Evolutionary conservation across 2,329 filamentous ascomycete species (phyloP).

Genomic region (Grosmannia huntii): DNA sequence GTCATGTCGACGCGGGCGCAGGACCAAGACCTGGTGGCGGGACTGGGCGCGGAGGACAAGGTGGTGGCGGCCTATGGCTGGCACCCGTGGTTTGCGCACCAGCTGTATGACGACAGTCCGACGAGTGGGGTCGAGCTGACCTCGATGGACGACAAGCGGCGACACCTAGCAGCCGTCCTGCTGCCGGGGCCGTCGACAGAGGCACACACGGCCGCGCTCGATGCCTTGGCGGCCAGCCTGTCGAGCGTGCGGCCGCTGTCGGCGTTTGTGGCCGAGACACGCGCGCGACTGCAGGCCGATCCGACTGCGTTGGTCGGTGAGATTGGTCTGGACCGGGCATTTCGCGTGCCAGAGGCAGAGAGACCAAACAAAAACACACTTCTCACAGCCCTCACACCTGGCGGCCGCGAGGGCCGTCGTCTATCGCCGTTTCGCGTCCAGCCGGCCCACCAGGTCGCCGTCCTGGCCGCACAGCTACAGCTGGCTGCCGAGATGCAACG

Average conservation of each 20-base stretch:
- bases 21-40: constrained; percentile 60
- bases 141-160: constrained; percentile 24
- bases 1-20: constrained; percentile 67
- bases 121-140: not conserved
- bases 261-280: constrained; percentile 30
- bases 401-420: constrained; percentile 54
- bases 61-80: constrained; percentile 66
- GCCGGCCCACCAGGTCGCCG: constrained; percentile 53
- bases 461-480: constrained; percentile 56
- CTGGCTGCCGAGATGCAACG: constrained; percentile 56
- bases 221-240: constrained; percentile 34
- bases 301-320: constrained; percentile 59
- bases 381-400: constrained; percentile 44
- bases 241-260: constrained; percentile 47
- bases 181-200: constrained; percentile 32
- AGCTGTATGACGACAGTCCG: constrained; percentile 51
- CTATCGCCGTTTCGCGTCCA: constrained; percentile 56
- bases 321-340: constrained; percentile 64
- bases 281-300: constrained; percentile 38
- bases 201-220: constrained; percentile 21
- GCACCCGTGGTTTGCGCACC: constrained; percentile 79
- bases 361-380: constrained; percentile 10
- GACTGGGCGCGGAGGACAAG: constrained; percentile 33
- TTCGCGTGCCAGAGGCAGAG: constrained; percentile 56
- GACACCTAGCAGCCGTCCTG: constrained; percentile 57